These are phyloP conservation scores for Kwoniella dejecticola DNA, from an alignment of 768 basidiomycete genomes.

Conservation along the genomic window DNA sequence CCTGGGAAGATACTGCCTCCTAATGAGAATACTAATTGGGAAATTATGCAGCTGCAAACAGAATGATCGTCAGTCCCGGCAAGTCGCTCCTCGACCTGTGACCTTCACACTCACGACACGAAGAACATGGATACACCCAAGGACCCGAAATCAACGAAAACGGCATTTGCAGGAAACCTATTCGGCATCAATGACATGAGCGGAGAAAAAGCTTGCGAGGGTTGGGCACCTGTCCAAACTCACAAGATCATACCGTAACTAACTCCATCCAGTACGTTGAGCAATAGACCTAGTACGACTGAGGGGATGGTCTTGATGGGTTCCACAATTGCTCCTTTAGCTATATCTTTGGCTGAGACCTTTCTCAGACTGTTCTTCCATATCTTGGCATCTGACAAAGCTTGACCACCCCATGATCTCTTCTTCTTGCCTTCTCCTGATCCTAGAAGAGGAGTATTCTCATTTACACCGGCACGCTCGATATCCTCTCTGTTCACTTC, in stretches of 20 bases:
- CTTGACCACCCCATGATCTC: constrained; percentile 15
- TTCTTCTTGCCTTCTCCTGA: constrained; percentile 7
- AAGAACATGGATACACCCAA: constrained; percentile 97
- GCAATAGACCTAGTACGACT: constrained; percentile 75
- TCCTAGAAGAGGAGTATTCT: constrained; percentile 36
- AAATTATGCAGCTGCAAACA: constrained; percentile 67
- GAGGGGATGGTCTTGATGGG: constrained; percentile 65
- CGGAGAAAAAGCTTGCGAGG: not conserved
- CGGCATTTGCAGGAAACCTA: constrained; percentile 80
- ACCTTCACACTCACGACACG: constrained; percentile 63
- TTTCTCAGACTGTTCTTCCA: constrained; percentile 33
- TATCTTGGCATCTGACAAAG: constrained; percentile 11
- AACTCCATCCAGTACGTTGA: constrained; percentile 92
- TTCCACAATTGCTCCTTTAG: constrained; percentile 36
- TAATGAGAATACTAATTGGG: constrained; percentile 80
- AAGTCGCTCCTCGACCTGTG: too few species aligned
- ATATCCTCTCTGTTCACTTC: constrained; percentile 27
- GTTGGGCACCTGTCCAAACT: constrained; percentile 18
- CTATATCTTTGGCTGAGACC: constrained; percentile 43
- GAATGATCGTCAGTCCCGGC: too few species aligned
- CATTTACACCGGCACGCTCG: constrained; percentile 19
- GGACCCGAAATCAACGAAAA: constrained; percentile 78
- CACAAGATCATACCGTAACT: constrained; percentile 80
- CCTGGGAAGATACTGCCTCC: constrained; percentile 83
- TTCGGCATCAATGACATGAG: not conserved